Evolutionary conservation across 2,329 filamentous ascomycete genomes (phyloP).

Genomic region (Trichoderma citrinoviride): DNA sequence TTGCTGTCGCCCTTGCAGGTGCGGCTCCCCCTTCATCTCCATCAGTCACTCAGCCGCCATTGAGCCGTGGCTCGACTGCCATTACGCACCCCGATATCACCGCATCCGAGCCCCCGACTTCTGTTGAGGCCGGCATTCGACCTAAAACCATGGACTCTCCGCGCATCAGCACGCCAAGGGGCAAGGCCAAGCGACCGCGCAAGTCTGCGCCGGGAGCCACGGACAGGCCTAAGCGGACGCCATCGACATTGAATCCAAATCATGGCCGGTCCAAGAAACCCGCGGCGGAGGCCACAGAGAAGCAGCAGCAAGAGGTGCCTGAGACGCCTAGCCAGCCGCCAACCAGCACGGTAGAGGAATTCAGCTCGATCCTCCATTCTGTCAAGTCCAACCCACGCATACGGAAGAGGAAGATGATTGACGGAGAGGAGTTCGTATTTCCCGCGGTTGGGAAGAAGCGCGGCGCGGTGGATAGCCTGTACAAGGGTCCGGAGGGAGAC

Average conservation of each 20-base stretch:
- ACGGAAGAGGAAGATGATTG: constrained; percentile 47
- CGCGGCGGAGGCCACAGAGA: background rate
- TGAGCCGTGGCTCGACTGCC: constrained; percentile 18
- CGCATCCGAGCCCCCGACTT: constrained; percentile 12
- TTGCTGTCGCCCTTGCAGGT: background rate
- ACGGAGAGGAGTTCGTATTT: constrained; percentile 37
- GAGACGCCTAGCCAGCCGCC: constrained; percentile 18
- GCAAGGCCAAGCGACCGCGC: constrained; percentile 36
- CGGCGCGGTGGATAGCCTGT: background rate
- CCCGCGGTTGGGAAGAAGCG: constrained; percentile 24
- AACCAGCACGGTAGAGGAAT: constrained; percentile 14
- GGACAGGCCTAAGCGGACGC: constrained; percentile 31
- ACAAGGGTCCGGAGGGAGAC: constrained; percentile 23
- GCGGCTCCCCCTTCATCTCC: background rate
- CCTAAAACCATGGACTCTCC: background rate
- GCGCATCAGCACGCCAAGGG: constrained; percentile 21
- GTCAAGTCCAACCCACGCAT: constrained; percentile 50
- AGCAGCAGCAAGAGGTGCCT: background rate
- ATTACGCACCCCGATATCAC: background rate
- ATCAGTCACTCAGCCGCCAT: background rate
- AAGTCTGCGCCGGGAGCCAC: constrained; percentile 42
- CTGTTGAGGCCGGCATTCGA: constrained; percentile 10
- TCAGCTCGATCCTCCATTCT: constrained; percentile 49
- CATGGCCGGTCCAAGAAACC: constrained; percentile 34
- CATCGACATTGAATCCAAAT: constrained; percentile 39